Evolutionary conservation across 1,284 basidiomycete species (phyloP).

Genomic region (Fomitopsis palustris): DNA sequence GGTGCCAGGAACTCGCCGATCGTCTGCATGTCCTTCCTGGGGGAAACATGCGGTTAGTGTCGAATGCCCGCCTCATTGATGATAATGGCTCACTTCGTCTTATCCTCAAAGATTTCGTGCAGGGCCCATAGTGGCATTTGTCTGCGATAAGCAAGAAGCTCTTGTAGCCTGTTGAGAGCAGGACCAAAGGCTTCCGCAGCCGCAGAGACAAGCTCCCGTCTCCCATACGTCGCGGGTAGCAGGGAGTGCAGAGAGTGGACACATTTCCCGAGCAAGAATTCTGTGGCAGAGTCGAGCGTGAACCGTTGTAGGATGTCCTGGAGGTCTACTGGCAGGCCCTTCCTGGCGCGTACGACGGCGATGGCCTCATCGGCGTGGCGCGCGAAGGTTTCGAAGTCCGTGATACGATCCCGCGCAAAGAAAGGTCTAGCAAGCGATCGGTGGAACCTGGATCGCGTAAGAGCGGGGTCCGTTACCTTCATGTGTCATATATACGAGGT

Average conservation of each 20-base stretch:
- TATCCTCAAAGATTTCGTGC: conserved; percentile 40
- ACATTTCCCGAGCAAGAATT: conserved; percentile 36
- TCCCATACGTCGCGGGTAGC: conserved; percentile 21
- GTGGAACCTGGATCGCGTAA: conserved; percentile 42
- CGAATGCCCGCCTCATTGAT: too few relatives aligned
- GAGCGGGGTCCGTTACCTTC: conserved; percentile 27
- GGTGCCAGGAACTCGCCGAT: conserved; percentile 47
- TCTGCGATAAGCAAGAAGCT: conserved; percentile 34
- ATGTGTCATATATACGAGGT: background rate
- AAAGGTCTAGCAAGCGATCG: conserved; percentile 50
- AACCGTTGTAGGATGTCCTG: conserved; percentile 33
- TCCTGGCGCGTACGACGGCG: conserved; percentile 20
- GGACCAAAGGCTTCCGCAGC: conserved; percentile 26
- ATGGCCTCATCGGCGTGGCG: conserved; percentile 27
- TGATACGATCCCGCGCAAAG: conserved; percentile 46
- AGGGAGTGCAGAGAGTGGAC: conserved; percentile 29
- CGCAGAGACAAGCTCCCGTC: conserved; percentile 21
- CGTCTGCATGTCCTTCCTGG: conserved; percentile 28
- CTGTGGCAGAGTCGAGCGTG: conserved; percentile 37
- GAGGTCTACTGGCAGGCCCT: conserved; percentile 33
- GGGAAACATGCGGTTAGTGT: too few relatives aligned
- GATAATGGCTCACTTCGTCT: conserved; percentile 28
- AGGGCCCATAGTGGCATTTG: conserved; percentile 32
- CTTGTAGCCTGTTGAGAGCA: conserved; percentile 31
- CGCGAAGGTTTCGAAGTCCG: conserved; percentile 50